These are phyloP conservation scores for Toxoplasma gondii DNA, from an alignment of 169 alveolate species.

Conservation along the genomic window DNA sequence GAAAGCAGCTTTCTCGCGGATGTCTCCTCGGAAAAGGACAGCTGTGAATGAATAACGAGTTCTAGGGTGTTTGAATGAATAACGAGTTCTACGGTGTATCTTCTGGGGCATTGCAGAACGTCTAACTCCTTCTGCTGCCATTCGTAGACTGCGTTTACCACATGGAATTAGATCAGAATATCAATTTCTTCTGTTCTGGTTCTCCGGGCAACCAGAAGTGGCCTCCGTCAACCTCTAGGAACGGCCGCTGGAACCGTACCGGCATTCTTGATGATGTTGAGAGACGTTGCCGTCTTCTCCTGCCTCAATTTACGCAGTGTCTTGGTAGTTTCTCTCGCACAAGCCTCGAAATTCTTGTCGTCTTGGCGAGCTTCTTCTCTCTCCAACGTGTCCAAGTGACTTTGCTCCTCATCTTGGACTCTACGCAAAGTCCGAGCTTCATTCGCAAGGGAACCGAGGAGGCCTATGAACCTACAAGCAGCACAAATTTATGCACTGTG, in stretches of 20 bases:
- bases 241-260: neutral
- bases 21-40: neutral
- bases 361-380: neutral
- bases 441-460: neutral
- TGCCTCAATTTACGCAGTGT: neutral
- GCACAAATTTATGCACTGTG: neutral
- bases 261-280: slow-evolving; percentile 17
- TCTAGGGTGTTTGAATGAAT: too few relatives aligned
- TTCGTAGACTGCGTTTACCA: too few relatives aligned
- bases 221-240: too few relatives aligned
- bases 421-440: neutral
- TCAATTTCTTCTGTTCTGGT: too few relatives aligned
- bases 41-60: too few relatives aligned
- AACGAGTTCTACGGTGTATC: too few relatives aligned
- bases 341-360: neutral
- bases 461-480: slow-evolving; percentile 14
- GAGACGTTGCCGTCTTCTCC: neutral
- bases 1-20: neutral
- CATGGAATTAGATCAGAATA: too few relatives aligned
- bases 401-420: neutral
- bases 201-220: too few relatives aligned
- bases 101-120: too few relatives aligned
- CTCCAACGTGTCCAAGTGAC: neutral
- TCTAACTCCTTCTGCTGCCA: too few relatives aligned
- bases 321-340: neutral